Base-by-base conservation (phyloP, 2,329 filamentous ascomycete genomes). In the Microthyrium microscopicum region DNA sequence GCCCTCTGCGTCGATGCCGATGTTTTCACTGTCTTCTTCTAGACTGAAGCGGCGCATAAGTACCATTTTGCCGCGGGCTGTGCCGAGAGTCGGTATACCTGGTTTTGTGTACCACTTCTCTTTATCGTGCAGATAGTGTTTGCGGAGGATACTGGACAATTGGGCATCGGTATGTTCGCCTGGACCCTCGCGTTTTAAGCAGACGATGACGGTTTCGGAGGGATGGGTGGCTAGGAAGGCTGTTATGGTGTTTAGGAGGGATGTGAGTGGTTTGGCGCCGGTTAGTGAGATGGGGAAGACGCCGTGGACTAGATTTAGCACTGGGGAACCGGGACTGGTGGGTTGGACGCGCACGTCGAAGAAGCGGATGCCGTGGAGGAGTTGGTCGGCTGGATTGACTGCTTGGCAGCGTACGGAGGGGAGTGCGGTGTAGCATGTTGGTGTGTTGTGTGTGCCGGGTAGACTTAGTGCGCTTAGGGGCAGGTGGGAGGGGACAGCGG, bases 321-420 rank as follows among this genome's bases (percentile, higher is more conserved):
- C 61, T 0, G 57, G 51, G 34, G 77, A 63, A 2, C 66, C 59
- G 2, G 70, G 64, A 33, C 61, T 61, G 20, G 66, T 61, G 2
- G 73, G 72, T 45, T 79, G 75, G 1, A 94, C 78, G 33, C 89
- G 75, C 40, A 98, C 71, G 52, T 98, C 89, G 43, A 98, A 74
- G 63, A 94, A 95, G 33, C 89, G 82, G 29, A 95, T 78, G 19
- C 89, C 89, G 51, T 93, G 87, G 36, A 74, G 64, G 19, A 98
- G 71, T 56, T 98, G 89, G 34, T 77, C 71, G 31, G 65, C 62
- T 4, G 91, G 66, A 39, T 70, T 64, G 13, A 85, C 82, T 21
- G 80, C 76, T 58, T 98, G 89, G 55, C 89, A 95, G 25, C 89
- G 78, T 24, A 95, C 89, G 1, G 83, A 92, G 1, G 89, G 89